These are phyloP conservation scores for Paramecium pentaurelia DNA, from an alignment of 73 alveolate species.

Conservation along the genomic window DNA sequence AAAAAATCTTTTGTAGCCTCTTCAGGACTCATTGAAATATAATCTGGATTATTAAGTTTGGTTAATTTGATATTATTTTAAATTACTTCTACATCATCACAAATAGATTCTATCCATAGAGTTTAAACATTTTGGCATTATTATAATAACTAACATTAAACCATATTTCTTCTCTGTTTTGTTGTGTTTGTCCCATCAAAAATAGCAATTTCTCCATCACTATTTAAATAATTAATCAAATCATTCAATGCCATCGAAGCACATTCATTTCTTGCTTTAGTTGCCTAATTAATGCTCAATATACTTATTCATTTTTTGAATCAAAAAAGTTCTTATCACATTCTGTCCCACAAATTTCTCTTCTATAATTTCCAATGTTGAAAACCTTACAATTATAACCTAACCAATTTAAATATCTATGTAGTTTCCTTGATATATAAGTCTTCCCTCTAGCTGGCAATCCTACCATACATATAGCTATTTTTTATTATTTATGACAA, in stretches of 20 bases:
- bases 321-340: neutral
- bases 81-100: slow-evolving; percentile 62
- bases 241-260: neutral
- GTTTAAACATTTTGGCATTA: neutral
- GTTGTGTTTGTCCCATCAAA: slow-evolving; percentile 67
- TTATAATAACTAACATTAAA: neutral
- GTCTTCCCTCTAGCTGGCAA: slow-evolving; percentile 73
- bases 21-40: slow-evolving; percentile 17
- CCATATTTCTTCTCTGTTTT: slow-evolving; percentile 15
- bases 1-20: slow-evolving; percentile 40
- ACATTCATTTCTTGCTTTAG: neutral
- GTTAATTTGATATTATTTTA: slow-evolving; percentile 22
- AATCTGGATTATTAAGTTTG: slow-evolving; percentile 43
- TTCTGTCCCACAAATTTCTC: slow-evolving; percentile 42
- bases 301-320: slow-evolving; percentile 41
- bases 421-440: slow-evolving; percentile 48
- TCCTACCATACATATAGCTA: slow-evolving; percentile 59
- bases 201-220: slow-evolving; percentile 57
- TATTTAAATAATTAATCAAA: neutral
- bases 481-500: neutral
- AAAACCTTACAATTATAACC: slow-evolving; percentile 62
- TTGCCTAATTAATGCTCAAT: neutral
- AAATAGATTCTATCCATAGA: slow-evolving; percentile 61
- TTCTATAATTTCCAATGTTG: slow-evolving; percentile 51
- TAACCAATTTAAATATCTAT: slow-evolving; percentile 63